phyloP scores from a whole-genome alignment of 225 moss, liverwort and hornwort genomes.

The Bryoerythrophyllum caledonicum region DNA sequence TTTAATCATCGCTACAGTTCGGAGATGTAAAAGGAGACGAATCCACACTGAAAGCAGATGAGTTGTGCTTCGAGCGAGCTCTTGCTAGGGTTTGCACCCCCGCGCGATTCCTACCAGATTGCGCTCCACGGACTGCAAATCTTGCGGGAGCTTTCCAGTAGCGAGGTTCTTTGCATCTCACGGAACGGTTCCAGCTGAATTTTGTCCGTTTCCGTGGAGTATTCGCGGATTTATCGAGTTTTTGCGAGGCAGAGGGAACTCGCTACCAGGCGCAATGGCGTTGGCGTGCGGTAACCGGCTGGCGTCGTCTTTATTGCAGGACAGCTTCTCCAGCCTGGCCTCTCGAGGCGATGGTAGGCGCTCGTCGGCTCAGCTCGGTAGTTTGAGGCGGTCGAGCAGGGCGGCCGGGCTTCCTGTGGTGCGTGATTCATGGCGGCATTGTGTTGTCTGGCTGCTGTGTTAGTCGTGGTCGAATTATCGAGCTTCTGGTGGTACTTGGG shows the following conservation, averaged over 20 bases:
- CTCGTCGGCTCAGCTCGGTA: slow-evolving; percentile 17
- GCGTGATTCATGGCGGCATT: slow-evolving; percentile 10
- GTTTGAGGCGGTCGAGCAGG: slow-evolving; percentile 21
- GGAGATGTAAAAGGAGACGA: neutral
- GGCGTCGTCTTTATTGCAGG: slow-evolving; percentile 34
- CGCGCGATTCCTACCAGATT: neutral
- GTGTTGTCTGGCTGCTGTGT: neutral
- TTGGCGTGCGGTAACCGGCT: slow-evolving; percentile 43
- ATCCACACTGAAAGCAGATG: neutral
- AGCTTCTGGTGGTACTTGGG: neutral
- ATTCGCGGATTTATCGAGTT: neutral
- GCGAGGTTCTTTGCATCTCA: neutral
- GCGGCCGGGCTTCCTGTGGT: slow-evolving; percentile 27
- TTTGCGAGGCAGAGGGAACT: neutral
- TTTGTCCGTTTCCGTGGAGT: neutral
- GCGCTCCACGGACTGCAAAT: neutral
- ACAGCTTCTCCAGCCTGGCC: slow-evolving; percentile 15
- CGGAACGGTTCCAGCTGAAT: neutral
- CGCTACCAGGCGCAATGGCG: slow-evolving; percentile 28
- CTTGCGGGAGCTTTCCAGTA: slow-evolving; percentile 1
- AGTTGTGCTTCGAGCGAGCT: neutral
- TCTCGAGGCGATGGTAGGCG: slow-evolving; percentile 34
- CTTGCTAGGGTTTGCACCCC: slow-evolving; percentile 17
- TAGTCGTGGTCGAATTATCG: neutral
- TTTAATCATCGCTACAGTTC: neutral